Conservation (phyloP, 495 filamentous ascomycete genomes). For the Hyaloscypha hepaticicola region DNA sequence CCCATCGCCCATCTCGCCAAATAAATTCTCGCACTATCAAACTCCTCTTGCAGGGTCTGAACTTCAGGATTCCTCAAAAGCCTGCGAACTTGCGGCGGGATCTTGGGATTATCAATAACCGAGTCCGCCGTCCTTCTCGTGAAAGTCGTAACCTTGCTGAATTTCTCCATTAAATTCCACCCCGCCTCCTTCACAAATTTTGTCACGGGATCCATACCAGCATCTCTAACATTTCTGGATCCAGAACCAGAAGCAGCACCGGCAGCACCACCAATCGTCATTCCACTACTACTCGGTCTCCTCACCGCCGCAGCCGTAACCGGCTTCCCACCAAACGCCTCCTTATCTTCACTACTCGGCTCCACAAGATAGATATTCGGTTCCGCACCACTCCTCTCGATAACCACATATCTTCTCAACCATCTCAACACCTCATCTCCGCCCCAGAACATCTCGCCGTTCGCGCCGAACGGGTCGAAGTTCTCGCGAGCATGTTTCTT, state of each 20-base stretch:
- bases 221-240: constrained; percentile 47
- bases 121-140: constrained; percentile 89
- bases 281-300: constrained; percentile 37
- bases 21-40: constrained; percentile 92
- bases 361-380: constrained; percentile 89
- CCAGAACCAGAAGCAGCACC: constrained; percentile 28
- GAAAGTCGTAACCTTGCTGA: constrained; percentile 95
- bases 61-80: constrained; percentile 92
- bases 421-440: constrained; percentile 94
- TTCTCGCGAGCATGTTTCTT: constrained; percentile 76
- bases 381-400: constrained; percentile 82
- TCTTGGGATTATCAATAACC: constrained; percentile 79
- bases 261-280: constrained; percentile 33
- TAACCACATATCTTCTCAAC: constrained; percentile 76
- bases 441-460: constrained; percentile 91
- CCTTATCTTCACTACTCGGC: constrained; percentile 77
- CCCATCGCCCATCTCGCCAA: constrained; percentile 98
- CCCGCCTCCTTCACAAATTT: constrained; percentile 94
- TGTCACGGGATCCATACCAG: constrained; percentile 90
- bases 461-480: constrained; percentile 88
- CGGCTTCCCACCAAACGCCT: constrained; percentile 70
- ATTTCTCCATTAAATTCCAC: constrained; percentile 93
- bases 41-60: constrained; percentile 92
- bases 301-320: constrained; percentile 44
- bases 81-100: constrained; percentile 78